Percentiles rank a stretch among this genome's conserved stretches.
These are phyloP conservation scores for Royoungia palumana DNA, from an alignment of 768 basidiomycete genomes.

Conservation along the genomic window DNA sequence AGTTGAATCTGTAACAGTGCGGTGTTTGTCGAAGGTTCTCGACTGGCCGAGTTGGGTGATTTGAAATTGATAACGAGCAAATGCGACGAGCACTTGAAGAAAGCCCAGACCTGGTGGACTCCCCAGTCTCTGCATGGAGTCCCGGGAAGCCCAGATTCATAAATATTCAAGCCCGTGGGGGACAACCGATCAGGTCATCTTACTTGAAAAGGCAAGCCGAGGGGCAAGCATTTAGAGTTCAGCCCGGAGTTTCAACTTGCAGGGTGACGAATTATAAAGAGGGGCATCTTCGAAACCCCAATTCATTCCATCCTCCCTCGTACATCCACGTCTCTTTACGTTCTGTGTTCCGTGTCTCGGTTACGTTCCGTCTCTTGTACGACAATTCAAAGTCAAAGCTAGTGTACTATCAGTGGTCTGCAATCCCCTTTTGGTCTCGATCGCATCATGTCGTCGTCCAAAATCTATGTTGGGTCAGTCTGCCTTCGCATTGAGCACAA, in stretches of 20 bases:
- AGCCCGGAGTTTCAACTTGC: slow-evolving; percentile 49
- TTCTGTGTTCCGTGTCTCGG: slow-evolving; percentile 51
- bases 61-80: slow-evolving; percentile 26
- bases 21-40: neutral
- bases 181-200: slow-evolving; percentile 16
- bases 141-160: too few species aligned
- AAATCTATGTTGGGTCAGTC: slow-evolving; percentile 95
- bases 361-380: slow-evolving; percentile 55
- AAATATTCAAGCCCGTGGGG: slow-evolving; percentile 8
- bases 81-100: neutral
- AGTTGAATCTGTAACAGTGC: neutral
- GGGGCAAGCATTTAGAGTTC: slow-evolving; percentile 30
- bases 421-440: slow-evolving; percentile 20
- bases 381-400: slow-evolving; percentile 45
- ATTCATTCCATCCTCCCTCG: slow-evolving; percentile 36
- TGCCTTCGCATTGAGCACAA: slow-evolving; percentile 48
- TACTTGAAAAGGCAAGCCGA: slow-evolving; percentile 17
- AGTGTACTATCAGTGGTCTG: slow-evolving; percentile 44
- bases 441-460: slow-evolving; percentile 55
- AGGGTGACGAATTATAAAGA: slow-evolving; percentile 41
- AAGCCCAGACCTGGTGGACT: neutral
- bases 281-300: slow-evolving; percentile 29
- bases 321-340: slow-evolving; percentile 48
- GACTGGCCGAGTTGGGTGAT: slow-evolving; percentile 5
- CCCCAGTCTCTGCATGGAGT: too few species aligned